Evolutionary conservation across 371 early-diverging fungal genomes (phyloP).

Genomic region (Batkoa obscura): DNA sequence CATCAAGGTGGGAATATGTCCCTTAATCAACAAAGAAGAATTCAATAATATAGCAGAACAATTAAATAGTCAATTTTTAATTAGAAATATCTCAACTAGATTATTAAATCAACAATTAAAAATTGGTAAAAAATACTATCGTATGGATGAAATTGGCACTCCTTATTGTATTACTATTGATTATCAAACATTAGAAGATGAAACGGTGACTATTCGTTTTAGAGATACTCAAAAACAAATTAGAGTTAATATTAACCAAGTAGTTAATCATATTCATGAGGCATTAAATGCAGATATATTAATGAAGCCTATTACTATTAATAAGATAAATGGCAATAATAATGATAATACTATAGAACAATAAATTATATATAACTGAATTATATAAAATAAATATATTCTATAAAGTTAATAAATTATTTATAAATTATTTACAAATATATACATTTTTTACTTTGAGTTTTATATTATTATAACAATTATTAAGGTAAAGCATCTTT

Average conservation of each 20-base stretch:
- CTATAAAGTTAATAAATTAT: too few species aligned
- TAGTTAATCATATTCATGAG: too few species aligned
- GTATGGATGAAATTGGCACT: slow-evolving; percentile 50
- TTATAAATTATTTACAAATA: too few species aligned
- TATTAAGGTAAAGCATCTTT: too few species aligned
- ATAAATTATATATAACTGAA: too few species aligned
- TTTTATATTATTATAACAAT: too few species aligned
- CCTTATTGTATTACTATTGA: slow-evolving; percentile 53
- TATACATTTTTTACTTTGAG: too few species aligned
- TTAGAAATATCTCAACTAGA: slow-evolving; percentile 23
- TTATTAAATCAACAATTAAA: slow-evolving; percentile 31
- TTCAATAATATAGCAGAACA: slow-evolving; percentile 20
- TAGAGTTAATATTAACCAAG: slow-evolving; percentile 12
- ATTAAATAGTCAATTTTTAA: slow-evolving; percentile 15
- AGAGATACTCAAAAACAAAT: slow-evolving; percentile 36
- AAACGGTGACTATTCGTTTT: slow-evolving; percentile 38
- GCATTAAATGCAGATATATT: too few species aligned
- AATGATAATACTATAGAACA: too few species aligned
- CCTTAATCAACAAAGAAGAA: slow-evolving; percentile 26
- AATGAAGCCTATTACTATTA: too few species aligned
- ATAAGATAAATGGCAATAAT: too few species aligned
- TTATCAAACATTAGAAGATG: slow-evolving; percentile 25
- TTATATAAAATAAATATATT: too few species aligned
- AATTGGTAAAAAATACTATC: slow-evolving; percentile 47
- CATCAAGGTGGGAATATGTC: slow-evolving; percentile 40